Evolutionary conservation across 208 protist species (phyloP).

Genomic region (Trypanosoma theileri): DNA sequence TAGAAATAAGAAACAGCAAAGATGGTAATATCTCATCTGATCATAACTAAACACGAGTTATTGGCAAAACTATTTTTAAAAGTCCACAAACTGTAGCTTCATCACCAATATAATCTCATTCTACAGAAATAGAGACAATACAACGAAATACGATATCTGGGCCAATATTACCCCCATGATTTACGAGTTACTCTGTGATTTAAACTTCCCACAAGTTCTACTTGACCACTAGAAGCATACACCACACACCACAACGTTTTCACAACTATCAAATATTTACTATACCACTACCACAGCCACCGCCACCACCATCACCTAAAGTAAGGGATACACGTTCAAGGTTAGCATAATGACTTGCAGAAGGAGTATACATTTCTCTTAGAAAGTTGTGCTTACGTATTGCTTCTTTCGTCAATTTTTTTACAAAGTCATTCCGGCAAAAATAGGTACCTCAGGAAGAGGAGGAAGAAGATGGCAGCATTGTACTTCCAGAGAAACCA

Average conservation of each 20-base stretch:
- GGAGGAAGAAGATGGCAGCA: neutral
- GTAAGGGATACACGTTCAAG: neutral
- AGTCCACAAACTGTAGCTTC: neutral
- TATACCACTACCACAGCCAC: no score
- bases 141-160: constrained; percentile 7
- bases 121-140: neutral
- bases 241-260: neutral
- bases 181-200: neutral
- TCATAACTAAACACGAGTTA: neutral
- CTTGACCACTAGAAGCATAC: neutral
- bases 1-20: constrained; percentile 1
- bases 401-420: neutral
- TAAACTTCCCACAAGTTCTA: neutral
- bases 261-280: neutral
- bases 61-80: constrained; percentile 11
- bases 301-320: neutral
- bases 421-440: neutral
- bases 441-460: neutral
- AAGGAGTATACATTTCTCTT: neutral
- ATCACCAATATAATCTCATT: constrained; percentile 1
- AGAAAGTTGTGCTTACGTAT: neutral
- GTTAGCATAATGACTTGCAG: neutral
- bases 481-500: neutral
- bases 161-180: constrained; percentile 8
- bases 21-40: neutral